Conservation (phyloP, 129 eudicot species). For the Flaveria linearis region DNA sequence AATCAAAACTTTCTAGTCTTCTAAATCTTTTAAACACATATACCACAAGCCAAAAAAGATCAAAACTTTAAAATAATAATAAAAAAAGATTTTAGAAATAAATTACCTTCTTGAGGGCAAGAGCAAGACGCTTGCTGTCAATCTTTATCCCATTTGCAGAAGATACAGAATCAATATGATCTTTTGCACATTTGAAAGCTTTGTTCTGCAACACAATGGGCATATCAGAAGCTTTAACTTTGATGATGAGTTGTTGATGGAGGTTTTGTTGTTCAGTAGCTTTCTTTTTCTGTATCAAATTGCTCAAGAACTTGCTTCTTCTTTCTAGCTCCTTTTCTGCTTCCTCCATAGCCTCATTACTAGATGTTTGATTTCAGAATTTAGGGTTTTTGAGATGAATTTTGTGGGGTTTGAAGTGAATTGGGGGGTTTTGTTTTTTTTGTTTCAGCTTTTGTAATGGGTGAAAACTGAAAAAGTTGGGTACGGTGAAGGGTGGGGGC, state of each 20-base stretch:
- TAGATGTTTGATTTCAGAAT: background rate
- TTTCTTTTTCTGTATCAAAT: slow-evolving; percentile 69
- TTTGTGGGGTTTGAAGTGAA: background rate
- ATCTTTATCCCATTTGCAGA: slow-evolving; percentile 40
- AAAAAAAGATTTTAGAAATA: background rate
- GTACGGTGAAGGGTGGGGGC: slow-evolving; percentile 29
- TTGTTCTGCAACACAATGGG: slow-evolving; percentile 61
- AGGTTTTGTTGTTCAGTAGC: slow-evolving; percentile 47
- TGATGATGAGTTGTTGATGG: slow-evolving; percentile 52
- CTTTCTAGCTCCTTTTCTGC: slow-evolving; percentile 90
- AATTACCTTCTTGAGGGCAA: slow-evolving; percentile 82
- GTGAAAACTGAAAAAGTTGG: slow-evolving; percentile 28
- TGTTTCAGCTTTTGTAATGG: slow-evolving; percentile 13
- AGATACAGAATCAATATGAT: slow-evolving; percentile 47
- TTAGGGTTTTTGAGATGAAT: slow-evolving; percentile 11
- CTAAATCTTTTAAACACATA: background rate
- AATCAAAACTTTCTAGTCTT: background rate
- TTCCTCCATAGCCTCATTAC: slow-evolving; percentile 48
- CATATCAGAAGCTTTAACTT: slow-evolving; percentile 87
- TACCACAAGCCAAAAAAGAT: background rate
- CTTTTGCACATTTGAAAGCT: slow-evolving; percentile 72
- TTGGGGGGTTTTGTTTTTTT: slow-evolving; percentile 4
- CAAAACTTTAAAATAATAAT: background rate
- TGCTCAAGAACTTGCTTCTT: slow-evolving; percentile 86
- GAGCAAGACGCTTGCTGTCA: slow-evolving; percentile 85